Evolutionary conservation across 2,329 filamentous ascomycete species (phyloP).

Genomic region (Lecanicillium sp.): DNA sequence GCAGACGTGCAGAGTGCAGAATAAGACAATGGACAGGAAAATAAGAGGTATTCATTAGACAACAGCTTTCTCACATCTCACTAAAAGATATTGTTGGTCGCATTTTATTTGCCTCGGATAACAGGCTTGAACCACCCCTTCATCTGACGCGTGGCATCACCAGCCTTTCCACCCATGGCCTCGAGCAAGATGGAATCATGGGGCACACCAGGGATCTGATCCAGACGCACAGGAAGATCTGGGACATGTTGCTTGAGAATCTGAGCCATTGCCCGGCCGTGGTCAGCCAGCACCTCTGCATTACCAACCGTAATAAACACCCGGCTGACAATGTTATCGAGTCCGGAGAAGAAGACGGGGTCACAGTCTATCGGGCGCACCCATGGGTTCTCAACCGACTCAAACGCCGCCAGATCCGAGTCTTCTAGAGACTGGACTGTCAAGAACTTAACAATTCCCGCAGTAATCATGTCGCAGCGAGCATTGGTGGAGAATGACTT

Average conservation of each 20-base stretch:
- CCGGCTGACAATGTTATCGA: constrained; percentile 1
- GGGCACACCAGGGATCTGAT: constrained; percentile 1
- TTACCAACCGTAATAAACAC: constrained; percentile 5
- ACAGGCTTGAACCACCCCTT: constrained; percentile 19
- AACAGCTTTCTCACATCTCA: background rate
- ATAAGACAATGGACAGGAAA: no score
- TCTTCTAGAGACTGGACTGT: background rate
- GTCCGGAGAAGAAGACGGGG: background rate
- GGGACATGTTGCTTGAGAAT: constrained; percentile 2
- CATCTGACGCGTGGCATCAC: constrained; percentile 22
- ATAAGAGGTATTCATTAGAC: no score
- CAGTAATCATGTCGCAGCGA: constrained; percentile 5
- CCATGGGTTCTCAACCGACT: constrained; percentile 1
- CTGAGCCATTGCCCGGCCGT: constrained; percentile 2
- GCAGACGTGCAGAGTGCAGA: no score
- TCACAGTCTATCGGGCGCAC: constrained; percentile 5
- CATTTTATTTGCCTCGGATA: constrained; percentile 2
- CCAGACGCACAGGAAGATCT: background rate
- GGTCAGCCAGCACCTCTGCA: constrained; percentile 6
- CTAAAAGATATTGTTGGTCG: no score
- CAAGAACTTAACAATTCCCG: constrained; percentile 2
- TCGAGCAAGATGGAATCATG: constrained; percentile 24
- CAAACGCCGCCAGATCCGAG: background rate
- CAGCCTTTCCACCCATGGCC: constrained; percentile 14
- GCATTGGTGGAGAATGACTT: constrained; percentile 2